Evolutionary conservation across 2,329 filamentous ascomycete species (phyloP).

Genomic region (Zarea fungicola): DNA sequence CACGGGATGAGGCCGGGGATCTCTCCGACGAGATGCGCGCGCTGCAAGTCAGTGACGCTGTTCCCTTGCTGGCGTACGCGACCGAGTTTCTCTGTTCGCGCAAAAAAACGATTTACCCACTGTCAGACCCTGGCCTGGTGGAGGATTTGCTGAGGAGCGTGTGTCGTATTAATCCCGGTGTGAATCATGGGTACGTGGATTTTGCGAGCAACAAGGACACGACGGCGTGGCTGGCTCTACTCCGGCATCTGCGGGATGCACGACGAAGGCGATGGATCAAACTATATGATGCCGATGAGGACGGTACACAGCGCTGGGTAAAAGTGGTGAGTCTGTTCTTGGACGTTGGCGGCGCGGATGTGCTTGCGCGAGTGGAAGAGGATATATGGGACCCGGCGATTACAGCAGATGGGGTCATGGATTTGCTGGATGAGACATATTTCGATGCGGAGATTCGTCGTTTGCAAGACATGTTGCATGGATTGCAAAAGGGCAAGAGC

Average conservation of each 20-base stretch:
- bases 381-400: slow-evolving; percentile 27
- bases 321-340: slow-evolving; percentile 24
- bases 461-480: slow-evolving; percentile 14
- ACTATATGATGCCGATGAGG: slow-evolving; percentile 22
- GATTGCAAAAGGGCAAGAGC: background rate
- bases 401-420: slow-evolving; percentile 23
- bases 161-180: slow-evolving; percentile 16
- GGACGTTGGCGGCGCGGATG: slow-evolving; percentile 22
- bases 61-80: slow-evolving; percentile 28
- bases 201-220: slow-evolving; percentile 19
- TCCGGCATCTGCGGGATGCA: slow-evolving; percentile 27
- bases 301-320: slow-evolving; percentile 26
- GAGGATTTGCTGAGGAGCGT: slow-evolving; percentile 19
- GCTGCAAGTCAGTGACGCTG: slow-evolving; percentile 14
- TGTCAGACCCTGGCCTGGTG: slow-evolving; percentile 26
- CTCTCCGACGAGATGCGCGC: background rate
- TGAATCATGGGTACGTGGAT: slow-evolving; percentile 19
- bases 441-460: slow-evolving; percentile 17
- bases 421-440: slow-evolving; percentile 23
- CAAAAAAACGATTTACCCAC: slow-evolving; percentile 29
- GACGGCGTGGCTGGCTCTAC: slow-evolving; percentile 26
- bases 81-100: slow-evolving; percentile 30
- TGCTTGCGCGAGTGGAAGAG: slow-evolving; percentile 20
- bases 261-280: slow-evolving; percentile 26
- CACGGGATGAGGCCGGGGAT: background rate